phyloP scores from a whole-genome alignment of 2,329 filamentous ascomycete genomes.

The Diaporthe sp. region DNA sequence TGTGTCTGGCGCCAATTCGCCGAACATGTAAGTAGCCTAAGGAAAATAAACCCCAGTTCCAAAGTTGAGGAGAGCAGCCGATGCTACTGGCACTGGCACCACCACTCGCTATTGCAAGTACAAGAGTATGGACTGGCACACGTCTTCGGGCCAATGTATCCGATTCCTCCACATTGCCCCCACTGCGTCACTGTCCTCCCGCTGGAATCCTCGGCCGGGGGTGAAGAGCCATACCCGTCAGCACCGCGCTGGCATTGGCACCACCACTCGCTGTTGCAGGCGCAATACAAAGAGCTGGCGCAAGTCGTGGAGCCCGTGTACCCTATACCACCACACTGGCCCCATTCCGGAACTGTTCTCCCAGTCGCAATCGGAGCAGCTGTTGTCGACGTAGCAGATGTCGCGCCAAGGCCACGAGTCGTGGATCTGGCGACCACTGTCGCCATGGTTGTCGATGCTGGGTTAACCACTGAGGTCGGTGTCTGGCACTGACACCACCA shows the following conservation, averaged over 20 bases:
- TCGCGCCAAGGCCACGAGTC: neutral
- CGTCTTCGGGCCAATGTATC: constrained; percentile 29
- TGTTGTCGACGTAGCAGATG: constrained; percentile 13
- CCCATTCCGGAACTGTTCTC: constrained; percentile 50
- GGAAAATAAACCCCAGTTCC: neutral
- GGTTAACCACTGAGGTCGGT: constrained; percentile 27
- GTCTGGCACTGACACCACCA: constrained; percentile 53
- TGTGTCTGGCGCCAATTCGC: neutral
- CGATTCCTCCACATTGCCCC: constrained; percentile 38
- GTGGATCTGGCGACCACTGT: constrained; percentile 17
- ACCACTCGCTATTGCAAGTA: constrained; percentile 35
- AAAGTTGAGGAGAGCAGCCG: neutral
- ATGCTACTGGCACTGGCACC: constrained; percentile 38
- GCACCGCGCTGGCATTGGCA: constrained; percentile 48
- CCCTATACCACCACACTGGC: constrained; percentile 53
- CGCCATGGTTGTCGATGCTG: constrained; percentile 28
- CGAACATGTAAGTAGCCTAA: neutral
- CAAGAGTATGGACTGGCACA: constrained; percentile 37
- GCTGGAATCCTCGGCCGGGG: neutral
- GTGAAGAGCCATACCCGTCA: neutral
- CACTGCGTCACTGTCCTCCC: constrained; percentile 25
- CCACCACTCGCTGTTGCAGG: constrained; percentile 50
- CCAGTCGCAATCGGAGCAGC: constrained; percentile 33
- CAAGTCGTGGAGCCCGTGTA: constrained; percentile 54
- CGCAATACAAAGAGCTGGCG: constrained; percentile 50